Conservation (phyloP, 495 filamentous ascomycete genomes). For the Xylaria scruposa region DNA sequence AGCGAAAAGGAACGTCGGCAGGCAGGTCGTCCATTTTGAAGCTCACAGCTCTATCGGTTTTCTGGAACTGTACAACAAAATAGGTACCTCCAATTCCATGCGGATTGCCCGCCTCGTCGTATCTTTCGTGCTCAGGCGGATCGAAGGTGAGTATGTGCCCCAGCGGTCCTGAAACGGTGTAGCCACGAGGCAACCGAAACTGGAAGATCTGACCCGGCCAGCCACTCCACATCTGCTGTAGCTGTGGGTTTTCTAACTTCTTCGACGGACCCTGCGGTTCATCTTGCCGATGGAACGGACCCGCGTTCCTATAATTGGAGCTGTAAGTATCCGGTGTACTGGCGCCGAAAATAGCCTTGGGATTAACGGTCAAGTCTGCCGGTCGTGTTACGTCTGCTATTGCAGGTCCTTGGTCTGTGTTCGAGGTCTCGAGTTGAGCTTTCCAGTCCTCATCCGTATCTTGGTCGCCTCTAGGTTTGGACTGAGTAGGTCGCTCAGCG, state of each 20-base stretch:
- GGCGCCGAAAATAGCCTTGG: conserved; percentile 3
- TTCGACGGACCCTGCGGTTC: not conserved
- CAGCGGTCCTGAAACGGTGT: conserved; percentile 7
- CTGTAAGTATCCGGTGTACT: not conserved
- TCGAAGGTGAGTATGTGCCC: conserved; percentile 21
- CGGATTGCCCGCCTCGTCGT: conserved; percentile 7
- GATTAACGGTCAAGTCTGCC: not conserved
- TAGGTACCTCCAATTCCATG: conserved; percentile 15
- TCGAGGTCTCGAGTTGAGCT: not conserved
- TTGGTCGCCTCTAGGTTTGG: no score
- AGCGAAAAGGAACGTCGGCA: not conserved
- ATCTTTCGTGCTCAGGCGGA: not conserved
- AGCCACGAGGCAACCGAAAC: conserved; percentile 16
- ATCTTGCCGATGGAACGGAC: not conserved
- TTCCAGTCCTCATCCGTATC: not conserved
- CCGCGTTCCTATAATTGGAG: not conserved
- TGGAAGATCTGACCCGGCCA: conserved; percentile 16
- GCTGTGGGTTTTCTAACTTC: not conserved
- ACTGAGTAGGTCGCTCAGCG: no score
- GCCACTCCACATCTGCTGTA: not conserved
- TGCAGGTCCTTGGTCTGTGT: not conserved
- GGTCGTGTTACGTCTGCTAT: not conserved
- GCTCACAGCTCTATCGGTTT: not conserved
- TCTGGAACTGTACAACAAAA: not conserved
- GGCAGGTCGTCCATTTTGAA: conserved; percentile 6